phyloP scores from a whole-genome alignment of 345 rosid species.

The Populus ilicifolia region DNA sequence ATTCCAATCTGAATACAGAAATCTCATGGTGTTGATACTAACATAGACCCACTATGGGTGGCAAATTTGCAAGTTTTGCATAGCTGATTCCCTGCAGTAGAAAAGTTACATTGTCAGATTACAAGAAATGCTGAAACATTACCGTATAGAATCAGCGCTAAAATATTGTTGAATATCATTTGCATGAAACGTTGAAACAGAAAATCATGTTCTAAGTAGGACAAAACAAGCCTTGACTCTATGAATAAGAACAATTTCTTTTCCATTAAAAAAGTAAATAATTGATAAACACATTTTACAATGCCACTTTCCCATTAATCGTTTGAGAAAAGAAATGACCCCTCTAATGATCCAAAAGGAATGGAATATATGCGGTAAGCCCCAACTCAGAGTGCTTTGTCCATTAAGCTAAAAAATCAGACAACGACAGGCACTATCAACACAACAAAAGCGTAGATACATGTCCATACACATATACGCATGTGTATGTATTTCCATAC shows the following conservation, averaged over 20 bases:
- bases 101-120: slow-evolving; percentile 14
- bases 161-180: background rate
- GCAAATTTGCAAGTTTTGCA: slow-evolving; percentile 96
- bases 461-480: background rate
- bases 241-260: background rate
- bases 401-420: background rate
- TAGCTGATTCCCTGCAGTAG: slow-evolving; percentile 88
- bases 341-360: slow-evolving; percentile 23
- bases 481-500: background rate
- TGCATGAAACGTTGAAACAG: slow-evolving; percentile 6
- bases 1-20: background rate
- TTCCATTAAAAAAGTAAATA: background rate
- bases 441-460: background rate
- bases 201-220: slow-evolving; percentile 10
- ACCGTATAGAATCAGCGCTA: background rate
- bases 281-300: slow-evolving; percentile 8
- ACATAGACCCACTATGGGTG: slow-evolving; percentile 94
- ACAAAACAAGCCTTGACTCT: background rate
- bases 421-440: background rate
- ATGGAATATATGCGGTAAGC: slow-evolving; percentile 17
- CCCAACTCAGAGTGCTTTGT: slow-evolving; percentile 18
- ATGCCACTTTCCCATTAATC: background rate
- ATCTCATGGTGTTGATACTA: slow-evolving; percentile 27
- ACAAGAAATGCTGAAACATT: background rate
- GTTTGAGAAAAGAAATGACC: background rate